Evolutionary conservation across 2,329 filamentous ascomycete genomes (phyloP).

Genomic region (Ceratocystis huliohia): DNA sequence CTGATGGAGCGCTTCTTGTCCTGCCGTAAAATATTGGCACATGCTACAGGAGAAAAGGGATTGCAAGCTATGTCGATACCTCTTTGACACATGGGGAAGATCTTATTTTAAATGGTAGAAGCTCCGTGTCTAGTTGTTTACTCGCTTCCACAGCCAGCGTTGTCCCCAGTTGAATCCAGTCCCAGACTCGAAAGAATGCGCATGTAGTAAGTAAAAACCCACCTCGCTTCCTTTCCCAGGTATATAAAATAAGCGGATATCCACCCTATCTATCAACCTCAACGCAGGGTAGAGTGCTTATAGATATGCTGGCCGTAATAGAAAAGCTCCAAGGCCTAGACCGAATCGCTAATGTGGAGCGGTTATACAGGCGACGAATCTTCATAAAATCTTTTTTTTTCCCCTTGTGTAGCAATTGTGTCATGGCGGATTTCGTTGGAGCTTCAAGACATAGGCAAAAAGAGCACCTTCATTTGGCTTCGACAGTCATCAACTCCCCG

Average conservation of each 20-base stretch:
- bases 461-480: neutral
- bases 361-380: neutral
- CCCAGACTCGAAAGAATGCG: too few relatives aligned
- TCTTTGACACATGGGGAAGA: too few relatives aligned
- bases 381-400: neutral
- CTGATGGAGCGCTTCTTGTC: neutral
- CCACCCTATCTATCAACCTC: neutral
- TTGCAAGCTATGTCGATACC: too few relatives aligned
- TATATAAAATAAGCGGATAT: neutral
- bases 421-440: neutral
- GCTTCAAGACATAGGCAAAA: neutral
- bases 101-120: too few relatives aligned
- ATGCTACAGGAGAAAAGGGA: neutral
- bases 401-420: slow-evolving; percentile 7
- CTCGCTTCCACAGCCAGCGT: too few relatives aligned
- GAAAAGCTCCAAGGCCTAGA: neutral
- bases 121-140: too few relatives aligned
- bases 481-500: neutral
- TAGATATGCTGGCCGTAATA: neutral
- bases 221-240: neutral
- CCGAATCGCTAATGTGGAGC: neutral
- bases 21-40: neutral
- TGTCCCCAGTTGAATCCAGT: too few relatives aligned
- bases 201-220: neutral
- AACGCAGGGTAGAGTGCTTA: neutral